Percentiles rank a stretch among this genome's conserved stretches.
Evolutionary conservation across 352 stramenopile species (phyloP).

Genomic region (Phytopythium chamaehyphon): DNA sequence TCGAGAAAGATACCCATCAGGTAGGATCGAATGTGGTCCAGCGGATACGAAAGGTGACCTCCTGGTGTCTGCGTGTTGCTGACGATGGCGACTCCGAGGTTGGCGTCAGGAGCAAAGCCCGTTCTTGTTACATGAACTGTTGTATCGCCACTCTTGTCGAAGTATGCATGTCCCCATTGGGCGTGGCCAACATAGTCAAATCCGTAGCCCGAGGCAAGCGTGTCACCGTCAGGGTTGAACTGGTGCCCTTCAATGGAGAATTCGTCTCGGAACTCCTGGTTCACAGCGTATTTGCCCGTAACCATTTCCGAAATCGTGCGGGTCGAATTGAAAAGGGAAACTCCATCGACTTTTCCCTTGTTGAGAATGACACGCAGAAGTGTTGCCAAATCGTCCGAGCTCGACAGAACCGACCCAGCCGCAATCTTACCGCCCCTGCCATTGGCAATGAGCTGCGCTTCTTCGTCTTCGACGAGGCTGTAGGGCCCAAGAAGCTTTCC

Average conservation of each 20-base stretch:
- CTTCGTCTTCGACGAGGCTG: constrained; percentile 22
- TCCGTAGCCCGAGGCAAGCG: constrained; percentile 53
- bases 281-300: constrained; percentile 42
- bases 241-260: constrained; percentile 42
- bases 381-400: constrained; percentile 47
- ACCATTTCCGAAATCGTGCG: constrained; percentile 47
- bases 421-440: constrained; percentile 26
- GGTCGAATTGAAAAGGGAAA: constrained; percentile 39
- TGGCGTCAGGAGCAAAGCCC: constrained; percentile 34
- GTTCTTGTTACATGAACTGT: constrained; percentile 48
- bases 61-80: constrained; percentile 47
- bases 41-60: constrained; percentile 29
- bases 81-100: constrained; percentile 59
- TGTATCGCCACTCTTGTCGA: constrained; percentile 66
- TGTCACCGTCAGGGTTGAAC: constrained; percentile 42
- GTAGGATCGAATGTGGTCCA: constrained; percentile 65
- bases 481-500: constrained; percentile 41
- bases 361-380: constrained; percentile 55
- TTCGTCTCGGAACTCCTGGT: constrained; percentile 28
- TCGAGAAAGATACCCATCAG: constrained; percentile 64
- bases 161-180: constrained; percentile 61
- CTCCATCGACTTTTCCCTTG: constrained; percentile 52
- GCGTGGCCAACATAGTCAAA: constrained; percentile 53
- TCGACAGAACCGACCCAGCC: constrained; percentile 43
- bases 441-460: constrained; percentile 28